Conservation (phyloP, 2,329 filamentous ascomycete genomes). For the Pleurostoma richardsiae region DNA sequence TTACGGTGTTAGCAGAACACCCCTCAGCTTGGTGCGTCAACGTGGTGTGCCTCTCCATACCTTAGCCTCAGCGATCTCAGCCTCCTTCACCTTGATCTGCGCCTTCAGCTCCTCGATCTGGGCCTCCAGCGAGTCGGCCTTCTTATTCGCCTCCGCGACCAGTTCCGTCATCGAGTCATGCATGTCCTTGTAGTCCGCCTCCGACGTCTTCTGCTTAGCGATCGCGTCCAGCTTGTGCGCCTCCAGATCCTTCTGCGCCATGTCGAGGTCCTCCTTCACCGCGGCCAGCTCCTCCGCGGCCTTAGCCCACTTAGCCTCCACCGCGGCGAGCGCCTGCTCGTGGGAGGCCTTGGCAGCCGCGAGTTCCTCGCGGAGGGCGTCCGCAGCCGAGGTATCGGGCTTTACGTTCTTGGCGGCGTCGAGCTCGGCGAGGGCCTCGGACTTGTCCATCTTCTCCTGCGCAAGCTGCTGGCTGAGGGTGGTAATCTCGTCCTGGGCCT, state of each 20-base stretch:
- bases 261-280: slow-evolving; percentile 37
- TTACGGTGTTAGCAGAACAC: not conserved
- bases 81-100: slow-evolving; percentile 58
- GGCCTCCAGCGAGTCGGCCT: slow-evolving; percentile 43
- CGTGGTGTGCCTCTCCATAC: slow-evolving; percentile 25
- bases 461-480: slow-evolving; percentile 49
- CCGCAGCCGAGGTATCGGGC: slow-evolving; percentile 48
- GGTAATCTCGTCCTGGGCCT: slow-evolving; percentile 41
- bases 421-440: slow-evolving; percentile 54
- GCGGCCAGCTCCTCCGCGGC: slow-evolving; percentile 27
- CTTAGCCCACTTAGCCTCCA: slow-evolving; percentile 29
- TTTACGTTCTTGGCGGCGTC: slow-evolving; percentile 53
- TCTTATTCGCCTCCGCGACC: slow-evolving; percentile 53
- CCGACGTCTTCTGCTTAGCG: slow-evolving; percentile 47
- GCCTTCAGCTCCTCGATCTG: slow-evolving; percentile 46
- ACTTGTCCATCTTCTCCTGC: slow-evolving; percentile 55
- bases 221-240: slow-evolving; percentile 45
- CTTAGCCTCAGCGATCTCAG: slow-evolving; percentile 57
- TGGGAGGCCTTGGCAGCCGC: slow-evolving; percentile 31
- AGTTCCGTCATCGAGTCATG: slow-evolving; percentile 57
- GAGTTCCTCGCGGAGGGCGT: slow-evolving; percentile 47
- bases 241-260: slow-evolving; percentile 48
- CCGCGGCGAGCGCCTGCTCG: slow-evolving; percentile 21
- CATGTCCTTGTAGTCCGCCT: slow-evolving; percentile 58
- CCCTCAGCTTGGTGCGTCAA: not conserved